Conservation (phyloP, 2,329 filamentous ascomycete genomes). For the Alternaria hordeiaustralica region DNA sequence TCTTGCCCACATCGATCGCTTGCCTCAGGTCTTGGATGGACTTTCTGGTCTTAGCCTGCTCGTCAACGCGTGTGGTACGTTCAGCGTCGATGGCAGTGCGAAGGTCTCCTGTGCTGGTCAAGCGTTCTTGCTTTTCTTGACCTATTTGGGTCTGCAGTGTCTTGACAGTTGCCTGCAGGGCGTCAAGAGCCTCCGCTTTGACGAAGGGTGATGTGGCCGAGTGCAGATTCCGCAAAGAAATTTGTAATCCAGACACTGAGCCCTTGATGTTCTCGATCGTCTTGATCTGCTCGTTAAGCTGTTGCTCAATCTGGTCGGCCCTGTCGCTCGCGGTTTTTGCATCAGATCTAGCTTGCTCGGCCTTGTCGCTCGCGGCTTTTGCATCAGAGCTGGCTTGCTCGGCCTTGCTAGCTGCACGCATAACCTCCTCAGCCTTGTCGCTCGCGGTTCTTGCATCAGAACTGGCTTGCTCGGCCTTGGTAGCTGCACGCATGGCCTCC, state of each 20-base stretch:
- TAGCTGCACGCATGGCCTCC: too few relatives aligned
- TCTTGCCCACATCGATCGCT: background rate
- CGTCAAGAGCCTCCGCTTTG: background rate
- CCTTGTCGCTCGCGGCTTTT: background rate
- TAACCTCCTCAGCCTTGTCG: background rate
- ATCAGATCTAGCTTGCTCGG: background rate
- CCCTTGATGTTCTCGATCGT: background rate
- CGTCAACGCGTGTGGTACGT: background rate
- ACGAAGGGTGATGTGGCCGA: background rate
- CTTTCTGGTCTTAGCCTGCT: background rate
- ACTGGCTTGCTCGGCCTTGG: too few relatives aligned
- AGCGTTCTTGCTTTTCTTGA: background rate
- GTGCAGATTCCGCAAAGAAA: background rate
- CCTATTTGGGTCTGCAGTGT: background rate
- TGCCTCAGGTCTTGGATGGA: background rate
- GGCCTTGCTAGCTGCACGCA: too few relatives aligned
- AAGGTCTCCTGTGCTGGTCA: background rate
- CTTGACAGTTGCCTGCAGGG: background rate
- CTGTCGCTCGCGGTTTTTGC: background rate
- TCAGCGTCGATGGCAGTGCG: background rate
- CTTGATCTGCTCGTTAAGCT: background rate
- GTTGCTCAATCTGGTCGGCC: background rate
- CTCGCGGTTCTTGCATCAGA: background rate
- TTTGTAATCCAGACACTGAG: background rate
- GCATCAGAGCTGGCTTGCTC: too few relatives aligned